Evolutionary conservation across 805 yeast genomes (phyloP).

Genomic region (Candida rishiriensis): DNA sequence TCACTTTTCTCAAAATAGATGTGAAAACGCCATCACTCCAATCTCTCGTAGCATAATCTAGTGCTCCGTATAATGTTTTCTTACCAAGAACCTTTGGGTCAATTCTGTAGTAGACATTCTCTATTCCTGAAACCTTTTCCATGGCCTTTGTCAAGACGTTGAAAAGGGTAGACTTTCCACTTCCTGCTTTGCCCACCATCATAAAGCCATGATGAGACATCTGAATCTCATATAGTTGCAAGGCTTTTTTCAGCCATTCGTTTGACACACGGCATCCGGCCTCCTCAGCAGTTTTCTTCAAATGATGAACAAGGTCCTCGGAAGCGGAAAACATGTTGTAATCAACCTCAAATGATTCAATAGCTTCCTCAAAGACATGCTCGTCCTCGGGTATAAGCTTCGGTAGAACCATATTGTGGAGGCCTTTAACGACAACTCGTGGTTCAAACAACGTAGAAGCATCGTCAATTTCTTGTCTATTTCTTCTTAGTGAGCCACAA

Average conservation of each 20-base stretch:
- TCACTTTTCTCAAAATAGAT: conserved; percentile 52
- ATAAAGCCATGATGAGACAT: conserved; percentile 72
- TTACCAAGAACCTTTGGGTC: conserved; percentile 78
- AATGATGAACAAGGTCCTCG: conserved; percentile 20
- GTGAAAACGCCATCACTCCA: conserved; percentile 92
- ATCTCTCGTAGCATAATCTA: conserved; percentile 77
- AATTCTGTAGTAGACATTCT: conserved; percentile 40
- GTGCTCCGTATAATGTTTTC: conserved; percentile 58
- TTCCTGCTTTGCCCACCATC: conserved; percentile 70
- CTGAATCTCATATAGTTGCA: conserved; percentile 61
- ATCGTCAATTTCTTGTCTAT: background rate
- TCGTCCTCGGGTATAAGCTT: conserved; percentile 56
- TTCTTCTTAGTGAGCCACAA: conserved; percentile 43
- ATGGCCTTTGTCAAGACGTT: conserved; percentile 43
- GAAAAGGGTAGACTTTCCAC: conserved; percentile 66
- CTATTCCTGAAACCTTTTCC: conserved; percentile 26
- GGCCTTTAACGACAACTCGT: conserved; percentile 43
- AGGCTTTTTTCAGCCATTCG: conserved; percentile 48
- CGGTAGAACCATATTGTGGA: conserved; percentile 64
- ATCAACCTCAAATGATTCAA: conserved; percentile 24
- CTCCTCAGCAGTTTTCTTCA: conserved; percentile 27
- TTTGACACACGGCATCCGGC: conserved; percentile 33
- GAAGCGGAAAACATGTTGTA: conserved; percentile 7
- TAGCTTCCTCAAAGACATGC: conserved; percentile 28
- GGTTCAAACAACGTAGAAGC: conserved; percentile 20